These are phyloP conservation scores for Tetraselmis striata DNA, from an alignment of 139 green algal species.

Conservation along the genomic window DNA sequence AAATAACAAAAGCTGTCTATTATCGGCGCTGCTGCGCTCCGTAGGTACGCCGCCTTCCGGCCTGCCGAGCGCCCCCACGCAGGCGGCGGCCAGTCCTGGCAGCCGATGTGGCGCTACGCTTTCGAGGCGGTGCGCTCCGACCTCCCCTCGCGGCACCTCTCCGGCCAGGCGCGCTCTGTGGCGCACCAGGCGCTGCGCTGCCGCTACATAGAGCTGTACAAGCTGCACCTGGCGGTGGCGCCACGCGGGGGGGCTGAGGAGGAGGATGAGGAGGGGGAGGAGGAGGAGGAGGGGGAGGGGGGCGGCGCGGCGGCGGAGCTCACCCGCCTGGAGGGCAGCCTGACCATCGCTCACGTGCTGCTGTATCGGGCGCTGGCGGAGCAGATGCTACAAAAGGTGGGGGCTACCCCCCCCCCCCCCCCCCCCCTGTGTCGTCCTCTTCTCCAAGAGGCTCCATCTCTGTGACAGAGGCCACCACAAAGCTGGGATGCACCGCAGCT, in stretches of 20 bases:
- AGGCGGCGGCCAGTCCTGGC: constrained; percentile 1
- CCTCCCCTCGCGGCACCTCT: background rate
- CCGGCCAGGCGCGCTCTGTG: background rate
- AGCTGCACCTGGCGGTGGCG: constrained; percentile 12
- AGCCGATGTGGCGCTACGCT: constrained; percentile 39
- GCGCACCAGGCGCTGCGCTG: background rate
- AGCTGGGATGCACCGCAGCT: too few relatives aligned
- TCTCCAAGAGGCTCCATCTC: too few relatives aligned
- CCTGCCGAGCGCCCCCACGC: constrained; percentile 13
- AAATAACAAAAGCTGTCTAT: too few relatives aligned
- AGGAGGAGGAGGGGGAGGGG: background rate
- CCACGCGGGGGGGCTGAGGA: too few relatives aligned
- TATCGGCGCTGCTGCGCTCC: too few relatives aligned
- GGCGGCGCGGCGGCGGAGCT: constrained; percentile 13
- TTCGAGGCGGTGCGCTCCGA: constrained; percentile 33
- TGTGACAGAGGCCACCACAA: too few relatives aligned
- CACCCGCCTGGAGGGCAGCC: constrained; percentile 23
- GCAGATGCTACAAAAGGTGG: constrained; percentile 3
- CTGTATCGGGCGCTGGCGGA: constrained; percentile 26
- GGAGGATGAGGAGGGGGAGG: background rate
- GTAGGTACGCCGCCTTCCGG: constrained; percentile 24
- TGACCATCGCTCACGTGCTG: constrained; percentile 29
- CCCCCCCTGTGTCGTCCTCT: too few relatives aligned
- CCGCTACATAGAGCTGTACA: constrained; percentile 29
- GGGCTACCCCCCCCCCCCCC: too few relatives aligned